These are phyloP conservation scores for Novymonas esmeraldas DNA, from an alignment of 208 protist genomes.

Conservation along the genomic window DNA sequence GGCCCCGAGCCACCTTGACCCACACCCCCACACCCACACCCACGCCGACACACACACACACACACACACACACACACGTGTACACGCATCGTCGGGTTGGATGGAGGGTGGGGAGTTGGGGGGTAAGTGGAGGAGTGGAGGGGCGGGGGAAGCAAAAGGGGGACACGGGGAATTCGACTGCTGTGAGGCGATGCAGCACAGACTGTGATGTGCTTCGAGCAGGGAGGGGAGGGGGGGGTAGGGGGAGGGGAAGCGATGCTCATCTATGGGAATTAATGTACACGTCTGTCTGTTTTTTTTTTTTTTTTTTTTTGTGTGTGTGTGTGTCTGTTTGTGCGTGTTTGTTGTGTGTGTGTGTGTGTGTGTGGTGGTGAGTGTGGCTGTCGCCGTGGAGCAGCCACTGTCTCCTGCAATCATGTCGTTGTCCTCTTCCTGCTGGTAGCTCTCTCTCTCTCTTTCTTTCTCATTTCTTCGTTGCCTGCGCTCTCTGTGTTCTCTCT, in stretches of 20 bases:
- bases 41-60: background rate
- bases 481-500: background rate
- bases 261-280: too few relatives aligned
- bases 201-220: too few relatives aligned
- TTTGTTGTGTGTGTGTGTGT: slow-evolving; percentile 1
- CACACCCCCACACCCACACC: background rate
- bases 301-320: background rate
- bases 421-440: background rate
- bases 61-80: background rate
- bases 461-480: background rate
- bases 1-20: slow-evolving; percentile 47
- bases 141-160: too few relatives aligned
- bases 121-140: too few relatives aligned
- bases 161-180: too few relatives aligned
- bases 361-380: background rate
- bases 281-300: background rate
- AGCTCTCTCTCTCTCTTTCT: background rate
- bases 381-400: background rate
- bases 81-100: background rate
- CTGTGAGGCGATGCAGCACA: too few relatives aligned
- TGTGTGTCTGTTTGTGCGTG: background rate
- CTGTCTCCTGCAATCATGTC: background rate
- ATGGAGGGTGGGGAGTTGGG: too few relatives aligned
- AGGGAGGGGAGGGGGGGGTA: too few relatives aligned
- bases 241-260: too few relatives aligned